phyloP scores from a whole-genome alignment of 2,329 filamentous ascomycete genomes.

The Fusarium annulatum region DNA sequence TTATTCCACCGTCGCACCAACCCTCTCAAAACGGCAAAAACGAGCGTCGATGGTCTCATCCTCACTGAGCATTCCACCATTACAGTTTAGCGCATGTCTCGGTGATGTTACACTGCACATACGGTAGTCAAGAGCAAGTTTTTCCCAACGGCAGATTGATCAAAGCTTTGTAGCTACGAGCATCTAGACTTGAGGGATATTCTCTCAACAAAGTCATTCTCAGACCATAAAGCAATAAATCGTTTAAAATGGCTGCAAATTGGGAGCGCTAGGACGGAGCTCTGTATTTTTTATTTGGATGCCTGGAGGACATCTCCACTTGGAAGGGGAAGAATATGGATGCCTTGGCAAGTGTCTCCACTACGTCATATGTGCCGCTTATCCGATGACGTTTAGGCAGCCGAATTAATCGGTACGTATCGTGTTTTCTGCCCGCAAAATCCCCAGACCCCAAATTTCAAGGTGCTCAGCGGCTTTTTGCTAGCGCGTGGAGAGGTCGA shows the following conservation, averaged over 20 bases:
- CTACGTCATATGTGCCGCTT: slow-evolving; percentile 29
- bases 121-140: neutral
- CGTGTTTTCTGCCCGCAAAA: neutral
- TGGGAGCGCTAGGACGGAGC: neutral
- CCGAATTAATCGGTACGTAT: slow-evolving; percentile 29
- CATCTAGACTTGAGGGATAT: slow-evolving; percentile 15
- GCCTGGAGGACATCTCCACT: slow-evolving; percentile 2
- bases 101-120: neutral
- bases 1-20: slow-evolving; percentile 5
- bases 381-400: slow-evolving; percentile 33
- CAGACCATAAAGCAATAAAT: neutral
- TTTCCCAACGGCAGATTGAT: neutral
- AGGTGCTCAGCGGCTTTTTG: slow-evolving; percentile 18
- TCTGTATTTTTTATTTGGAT: slow-evolving; percentile 13
- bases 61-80: neutral
- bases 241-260: neutral
- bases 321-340: slow-evolving; percentile 5
- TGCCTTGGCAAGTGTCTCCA: slow-evolving; percentile 23
- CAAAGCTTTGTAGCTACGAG: neutral
- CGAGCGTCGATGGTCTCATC: slow-evolving; percentile 2
- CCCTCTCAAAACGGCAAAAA: neutral
- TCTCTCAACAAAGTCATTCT: neutral
- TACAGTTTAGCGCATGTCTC: neutral
- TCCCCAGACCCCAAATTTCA: slow-evolving; percentile 19
- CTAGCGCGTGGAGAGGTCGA: neutral